Evolutionary conservation across 2,329 filamentous ascomycete genomes (phyloP).

Genomic region (Dothistroma septosporum): DNA sequence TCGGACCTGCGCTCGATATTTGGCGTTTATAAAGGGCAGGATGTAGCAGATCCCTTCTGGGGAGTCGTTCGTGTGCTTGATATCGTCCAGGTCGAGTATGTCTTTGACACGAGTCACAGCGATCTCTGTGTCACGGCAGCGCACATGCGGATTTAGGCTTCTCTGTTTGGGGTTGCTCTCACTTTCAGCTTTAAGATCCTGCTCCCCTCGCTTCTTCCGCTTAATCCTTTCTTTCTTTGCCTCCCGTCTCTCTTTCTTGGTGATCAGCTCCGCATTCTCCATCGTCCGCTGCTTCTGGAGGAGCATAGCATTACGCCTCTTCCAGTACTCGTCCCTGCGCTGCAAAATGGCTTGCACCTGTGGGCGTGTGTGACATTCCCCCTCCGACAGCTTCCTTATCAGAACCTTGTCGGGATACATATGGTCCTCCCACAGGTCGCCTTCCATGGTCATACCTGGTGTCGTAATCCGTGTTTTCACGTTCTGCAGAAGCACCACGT

Average conservation of each 20-base stretch:
- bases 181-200: neutral
- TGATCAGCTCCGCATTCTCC: constrained; percentile 6
- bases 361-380: constrained; percentile 31
- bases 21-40: constrained; percentile 52
- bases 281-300: constrained; percentile 12
- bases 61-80: constrained; percentile 46
- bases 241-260: constrained; percentile 37
- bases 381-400: constrained; percentile 37
- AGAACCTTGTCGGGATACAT: constrained; percentile 49
- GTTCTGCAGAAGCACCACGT: constrained; percentile 66
- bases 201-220: constrained; percentile 19
- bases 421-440: constrained; percentile 62
- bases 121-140: constrained; percentile 44
- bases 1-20: constrained; percentile 66
- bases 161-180: neutral
- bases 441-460: constrained; percentile 61
- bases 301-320: constrained; percentile 32
- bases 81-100: constrained; percentile 46
- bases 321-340: constrained; percentile 60
- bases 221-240: constrained; percentile 38
- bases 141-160: constrained; percentile 29
- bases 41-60: constrained; percentile 16
- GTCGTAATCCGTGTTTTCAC: constrained; percentile 61
- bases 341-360: constrained; percentile 56
- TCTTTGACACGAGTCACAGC: constrained; percentile 41